phyloP scores from a whole-genome alignment of 2,329 filamentous ascomycete species.

The Calonectria hawksworthii region DNA sequence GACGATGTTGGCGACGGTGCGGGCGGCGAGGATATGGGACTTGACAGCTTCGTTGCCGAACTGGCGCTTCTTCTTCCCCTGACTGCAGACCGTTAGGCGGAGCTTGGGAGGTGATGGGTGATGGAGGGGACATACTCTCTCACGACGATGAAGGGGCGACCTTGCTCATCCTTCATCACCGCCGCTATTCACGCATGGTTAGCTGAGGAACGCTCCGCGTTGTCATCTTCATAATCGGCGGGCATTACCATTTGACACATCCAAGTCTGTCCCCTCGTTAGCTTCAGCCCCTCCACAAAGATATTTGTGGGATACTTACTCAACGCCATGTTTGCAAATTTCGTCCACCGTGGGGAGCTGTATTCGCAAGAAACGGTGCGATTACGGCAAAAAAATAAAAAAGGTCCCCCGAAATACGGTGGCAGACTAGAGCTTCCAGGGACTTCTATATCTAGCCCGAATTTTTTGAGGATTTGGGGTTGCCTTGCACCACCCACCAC shows the following conservation, averaged over 20 bases:
- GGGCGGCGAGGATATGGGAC: conserved; percentile 95
- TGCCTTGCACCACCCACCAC: conserved; percentile 46
- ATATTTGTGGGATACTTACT: conserved; percentile 51
- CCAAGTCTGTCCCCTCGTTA: conserved; percentile 74
- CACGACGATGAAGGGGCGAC: conserved; percentile 97
- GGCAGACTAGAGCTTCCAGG: conserved; percentile 49
- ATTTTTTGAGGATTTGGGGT: conserved; percentile 52
- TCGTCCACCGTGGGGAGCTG: conserved; percentile 46
- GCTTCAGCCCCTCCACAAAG: conserved; percentile 47
- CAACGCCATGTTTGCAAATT: conserved; percentile 54
- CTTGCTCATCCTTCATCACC: conserved; percentile 97
- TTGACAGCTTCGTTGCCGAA: conserved; percentile 98
- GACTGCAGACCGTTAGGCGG: conserved; percentile 65
- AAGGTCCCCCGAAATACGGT: conserved; percentile 43
- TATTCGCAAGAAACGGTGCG: conserved; percentile 40
- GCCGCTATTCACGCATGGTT: conserved; percentile 61
- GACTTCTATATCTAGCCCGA: conserved; percentile 47
- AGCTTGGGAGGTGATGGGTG: conserved; percentile 23
- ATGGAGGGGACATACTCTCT: conserved; percentile 80
- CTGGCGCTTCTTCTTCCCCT: conserved; percentile 97
- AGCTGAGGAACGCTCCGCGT: conserved; percentile 32
- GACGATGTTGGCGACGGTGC: conserved; percentile 96
- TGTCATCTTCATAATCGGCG: conserved; percentile 6
- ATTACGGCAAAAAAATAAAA: conserved; percentile 41
- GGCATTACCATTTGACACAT: conserved; percentile 82